phyloP scores from a whole-genome alignment of 2,329 filamentous ascomycete species.

The Pseudogymnoascus destructans region DNA sequence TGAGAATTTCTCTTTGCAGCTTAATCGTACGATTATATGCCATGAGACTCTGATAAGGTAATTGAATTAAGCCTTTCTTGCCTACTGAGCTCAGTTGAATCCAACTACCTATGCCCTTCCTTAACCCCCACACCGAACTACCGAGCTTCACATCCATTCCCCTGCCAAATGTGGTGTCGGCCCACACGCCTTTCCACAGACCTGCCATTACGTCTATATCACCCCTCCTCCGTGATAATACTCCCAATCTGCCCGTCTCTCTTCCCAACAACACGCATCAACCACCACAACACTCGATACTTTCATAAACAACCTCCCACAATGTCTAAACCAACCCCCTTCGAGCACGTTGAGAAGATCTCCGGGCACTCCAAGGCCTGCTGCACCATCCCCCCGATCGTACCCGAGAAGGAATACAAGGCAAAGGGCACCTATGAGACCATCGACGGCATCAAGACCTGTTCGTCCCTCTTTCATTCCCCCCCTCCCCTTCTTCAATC shows the following conservation, averaged over 20 bases:
- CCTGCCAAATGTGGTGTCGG: background rate
- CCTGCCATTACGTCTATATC: background rate
- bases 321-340: background rate
- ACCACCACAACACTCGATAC: background rate
- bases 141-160: background rate
- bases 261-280: background rate
- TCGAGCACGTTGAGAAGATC: background rate
- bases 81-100: background rate
- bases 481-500: background rate
- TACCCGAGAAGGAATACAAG: slow-evolving; percentile 25
- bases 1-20: background rate
- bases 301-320: background rate
- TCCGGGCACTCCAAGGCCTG: slow-evolving; percentile 16
- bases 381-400: slow-evolving; percentile 23
- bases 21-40: background rate
- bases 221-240: background rate
- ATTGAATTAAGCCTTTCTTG: background rate
- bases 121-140: background rate
- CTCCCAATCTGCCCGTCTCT: background rate
- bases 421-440: slow-evolving; percentile 40
- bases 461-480: background rate
- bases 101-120: background rate
- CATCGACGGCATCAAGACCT: slow-evolving; percentile 39
- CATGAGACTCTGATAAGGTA: background rate
- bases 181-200: background rate